Conservation (phyloP, 129 eudicot genomes). For the Solidago caesia region DNA sequence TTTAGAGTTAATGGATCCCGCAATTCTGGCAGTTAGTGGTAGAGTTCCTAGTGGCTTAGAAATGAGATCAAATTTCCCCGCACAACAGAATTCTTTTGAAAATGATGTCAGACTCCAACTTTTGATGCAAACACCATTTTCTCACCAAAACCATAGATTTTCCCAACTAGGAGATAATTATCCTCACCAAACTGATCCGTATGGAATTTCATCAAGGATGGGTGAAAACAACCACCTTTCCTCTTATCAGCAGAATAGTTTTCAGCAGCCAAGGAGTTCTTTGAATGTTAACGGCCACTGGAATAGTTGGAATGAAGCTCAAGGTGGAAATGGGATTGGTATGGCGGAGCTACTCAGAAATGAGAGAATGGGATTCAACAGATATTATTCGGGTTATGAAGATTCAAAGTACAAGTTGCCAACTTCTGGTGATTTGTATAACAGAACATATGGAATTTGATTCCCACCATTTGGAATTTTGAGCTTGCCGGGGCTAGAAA, state of each 20-base stretch:
- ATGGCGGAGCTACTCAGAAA: conserved; percentile 24
- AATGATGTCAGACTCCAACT: conserved; percentile 25
- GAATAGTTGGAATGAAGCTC: conserved; percentile 28
- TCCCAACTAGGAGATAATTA: conserved; percentile 4
- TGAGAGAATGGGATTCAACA: conserved; percentile 29
- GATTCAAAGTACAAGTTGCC: conserved; percentile 29
- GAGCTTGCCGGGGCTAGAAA: conserved; percentile 19
- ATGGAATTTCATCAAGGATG: conserved; percentile 14
- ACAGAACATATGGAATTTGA: conserved; percentile 36
- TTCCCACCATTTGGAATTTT: conserved; percentile 12
- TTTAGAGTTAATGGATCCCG: conserved; percentile 39
- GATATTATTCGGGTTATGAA: conserved; percentile 29
- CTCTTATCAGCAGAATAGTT: conserved; percentile 21
- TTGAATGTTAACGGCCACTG: conserved; percentile 28
- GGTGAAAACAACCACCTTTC: conserved; percentile 17
- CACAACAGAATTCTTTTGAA: conserved; percentile 20
- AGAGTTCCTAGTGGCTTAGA: conserved; percentile 24
- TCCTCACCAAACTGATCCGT: conserved; percentile 18
- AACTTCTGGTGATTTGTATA: conserved; percentile 27
- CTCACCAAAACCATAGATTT: conserved; percentile 34
- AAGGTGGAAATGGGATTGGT: conserved; percentile 15
- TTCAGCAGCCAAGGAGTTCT: conserved; percentile 22
- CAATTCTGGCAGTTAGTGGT: conserved; percentile 36
- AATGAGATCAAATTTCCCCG: conserved; percentile 24
- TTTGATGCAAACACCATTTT: conserved; percentile 34